Conservation (phyloP, 2,329 filamentous ascomycete species). For the Alternaria hordeiaustralica region DNA sequence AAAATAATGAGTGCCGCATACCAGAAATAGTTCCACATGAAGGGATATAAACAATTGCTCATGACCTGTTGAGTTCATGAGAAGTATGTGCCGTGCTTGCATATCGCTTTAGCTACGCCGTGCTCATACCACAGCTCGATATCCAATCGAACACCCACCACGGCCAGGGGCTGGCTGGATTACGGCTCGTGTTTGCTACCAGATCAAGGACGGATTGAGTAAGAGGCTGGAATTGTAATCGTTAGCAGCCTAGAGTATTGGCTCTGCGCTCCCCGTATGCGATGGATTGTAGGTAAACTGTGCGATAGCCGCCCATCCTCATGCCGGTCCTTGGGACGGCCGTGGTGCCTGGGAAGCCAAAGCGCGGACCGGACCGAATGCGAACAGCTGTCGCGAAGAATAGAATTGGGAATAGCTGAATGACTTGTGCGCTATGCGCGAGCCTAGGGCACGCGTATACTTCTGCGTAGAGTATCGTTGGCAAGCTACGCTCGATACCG, state of each 20-base stretch:
- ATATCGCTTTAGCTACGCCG: conserved; percentile 21
- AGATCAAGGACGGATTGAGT: conserved; percentile 11
- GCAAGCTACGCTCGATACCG: background rate
- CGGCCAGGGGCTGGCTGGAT: background rate
- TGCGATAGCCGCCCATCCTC: conserved; percentile 16
- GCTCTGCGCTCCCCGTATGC: conserved; percentile 13
- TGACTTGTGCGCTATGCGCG: background rate
- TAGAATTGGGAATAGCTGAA: background rate
- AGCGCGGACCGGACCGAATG: background rate
- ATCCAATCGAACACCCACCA: conserved; percentile 16
- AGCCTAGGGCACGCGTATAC: background rate
- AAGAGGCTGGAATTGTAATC: conserved; percentile 11
- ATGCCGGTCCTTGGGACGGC: conserved; percentile 11
- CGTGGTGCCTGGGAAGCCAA: background rate
- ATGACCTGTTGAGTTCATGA: background rate
- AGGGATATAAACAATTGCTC: conserved; percentile 15
- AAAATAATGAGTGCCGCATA: conserved; percentile 28
- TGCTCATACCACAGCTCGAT: conserved; percentile 16
- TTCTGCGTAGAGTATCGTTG: background rate
- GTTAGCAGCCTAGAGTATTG: conserved; percentile 14
- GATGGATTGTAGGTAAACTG: background rate
- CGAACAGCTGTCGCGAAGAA: background rate
- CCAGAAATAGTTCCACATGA: conserved; percentile 2
- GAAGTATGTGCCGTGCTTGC: conserved; percentile 1
- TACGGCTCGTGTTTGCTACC: background rate